These are phyloP conservation scores for Sporothrix sp. DNA, from an alignment of 2,329 filamentous ascomycete genomes.

Conservation along the genomic window DNA sequence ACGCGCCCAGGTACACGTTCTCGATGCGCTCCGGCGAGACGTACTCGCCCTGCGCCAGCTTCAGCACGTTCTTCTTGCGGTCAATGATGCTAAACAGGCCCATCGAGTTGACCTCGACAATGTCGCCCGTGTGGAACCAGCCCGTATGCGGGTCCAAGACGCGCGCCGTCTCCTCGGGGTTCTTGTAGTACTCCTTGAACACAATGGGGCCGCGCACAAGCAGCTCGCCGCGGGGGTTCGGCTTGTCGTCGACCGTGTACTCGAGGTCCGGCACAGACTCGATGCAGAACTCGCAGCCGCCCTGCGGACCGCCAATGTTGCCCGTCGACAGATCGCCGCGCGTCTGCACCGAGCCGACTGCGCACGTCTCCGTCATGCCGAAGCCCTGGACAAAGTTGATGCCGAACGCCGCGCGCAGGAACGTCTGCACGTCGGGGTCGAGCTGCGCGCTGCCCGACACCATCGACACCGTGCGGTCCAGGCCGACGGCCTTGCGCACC, in stretches of 20 bases:
- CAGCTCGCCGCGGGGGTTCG: slow-evolving; percentile 81
- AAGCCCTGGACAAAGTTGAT: slow-evolving; percentile 80
- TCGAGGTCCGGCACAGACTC: slow-evolving; percentile 89
- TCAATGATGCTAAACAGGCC: slow-evolving; percentile 92
- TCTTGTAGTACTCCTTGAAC: slow-evolving; percentile 85
- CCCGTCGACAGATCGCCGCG: slow-evolving; percentile 62
- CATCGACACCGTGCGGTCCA: slow-evolving; percentile 64
- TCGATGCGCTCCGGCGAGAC: slow-evolving; percentile 95
- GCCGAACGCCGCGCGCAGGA: slow-evolving; percentile 74
- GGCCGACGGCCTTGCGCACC: slow-evolving; percentile 70
- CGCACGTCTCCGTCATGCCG: slow-evolving; percentile 89
- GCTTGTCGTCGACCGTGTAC: slow-evolving; percentile 79
- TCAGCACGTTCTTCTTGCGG: slow-evolving; percentile 97
- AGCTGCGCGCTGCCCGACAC: slow-evolving; percentile 85
- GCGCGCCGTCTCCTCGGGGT: slow-evolving; percentile 76
- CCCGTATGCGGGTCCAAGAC: slow-evolving; percentile 67
- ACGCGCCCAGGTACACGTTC: slow-evolving; percentile 81
- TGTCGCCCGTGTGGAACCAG: slow-evolving; percentile 96
- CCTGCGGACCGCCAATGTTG: slow-evolving; percentile 68
- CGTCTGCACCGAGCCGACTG: slow-evolving; percentile 61
- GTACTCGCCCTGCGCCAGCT: slow-evolving; percentile 95
- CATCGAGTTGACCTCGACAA: slow-evolving; percentile 71
- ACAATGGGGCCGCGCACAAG: slow-evolving; percentile 70
- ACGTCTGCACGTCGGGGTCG: slow-evolving; percentile 78
- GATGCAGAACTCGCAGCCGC: slow-evolving; percentile 65